Conservation (phyloP, 164 flowering plant species). For the Berberis vulgaris region DNA sequence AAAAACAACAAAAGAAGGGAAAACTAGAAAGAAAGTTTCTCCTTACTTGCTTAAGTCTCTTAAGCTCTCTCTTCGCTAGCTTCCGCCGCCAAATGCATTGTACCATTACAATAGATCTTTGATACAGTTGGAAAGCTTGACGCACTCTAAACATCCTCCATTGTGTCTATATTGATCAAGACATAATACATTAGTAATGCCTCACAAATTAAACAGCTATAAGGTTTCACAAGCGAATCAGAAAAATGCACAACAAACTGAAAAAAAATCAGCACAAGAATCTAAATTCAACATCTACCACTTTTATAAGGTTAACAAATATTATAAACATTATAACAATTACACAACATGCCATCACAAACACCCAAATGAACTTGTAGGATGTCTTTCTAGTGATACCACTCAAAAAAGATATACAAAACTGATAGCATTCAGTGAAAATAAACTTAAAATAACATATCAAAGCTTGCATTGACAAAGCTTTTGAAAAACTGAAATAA, state of each 20-base stretch:
- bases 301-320: too few relatives aligned
- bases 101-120: slow-evolving; percentile 47
- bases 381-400: too few relatives aligned
- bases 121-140: slow-evolving; percentile 35
- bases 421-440: too few relatives aligned
- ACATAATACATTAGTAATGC: not conserved
- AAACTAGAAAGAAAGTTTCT: not conserved
- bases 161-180: slow-evolving; percentile 33
- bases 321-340: too few relatives aligned
- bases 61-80: slow-evolving; percentile 67
- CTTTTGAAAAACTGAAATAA: too few relatives aligned
- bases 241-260: not conserved
- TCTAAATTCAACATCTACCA: too few relatives aligned
- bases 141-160: slow-evolving; percentile 78
- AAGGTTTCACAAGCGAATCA: not conserved
- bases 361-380: too few relatives aligned
- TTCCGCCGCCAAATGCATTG: slow-evolving; percentile 91
- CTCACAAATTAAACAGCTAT: not conserved
- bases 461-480: too few relatives aligned
- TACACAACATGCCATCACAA: too few relatives aligned
- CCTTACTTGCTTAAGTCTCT: slow-evolving; percentile 66
- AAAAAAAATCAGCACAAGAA: too few relatives aligned
- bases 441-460: too few relatives aligned
- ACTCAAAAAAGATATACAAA: too few relatives aligned
- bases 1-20: not conserved